Evolutionary conservation across 768 basidiomycete genomes (phyloP).

Genomic region (Lactifluus rugatus): DNA sequence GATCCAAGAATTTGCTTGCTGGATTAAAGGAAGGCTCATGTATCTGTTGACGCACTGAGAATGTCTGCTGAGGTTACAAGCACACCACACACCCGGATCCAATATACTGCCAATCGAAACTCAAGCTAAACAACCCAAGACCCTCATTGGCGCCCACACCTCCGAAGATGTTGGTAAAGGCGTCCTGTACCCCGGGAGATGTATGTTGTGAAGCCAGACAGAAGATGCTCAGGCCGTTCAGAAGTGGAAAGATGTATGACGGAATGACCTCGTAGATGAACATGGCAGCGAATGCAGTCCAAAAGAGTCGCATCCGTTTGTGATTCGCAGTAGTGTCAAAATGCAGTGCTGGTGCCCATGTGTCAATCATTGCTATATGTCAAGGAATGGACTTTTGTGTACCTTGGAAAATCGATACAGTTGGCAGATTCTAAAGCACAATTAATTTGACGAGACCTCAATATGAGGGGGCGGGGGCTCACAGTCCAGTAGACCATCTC

Average conservation of each 20-base stretch:
- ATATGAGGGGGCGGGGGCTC: conserved; percentile 18
- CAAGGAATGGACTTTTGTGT: neutral
- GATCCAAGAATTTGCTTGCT: conserved; percentile 54
- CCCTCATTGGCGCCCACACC: conserved; percentile 61
- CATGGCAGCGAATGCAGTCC: conserved; percentile 41
- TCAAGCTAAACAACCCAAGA: conserved; percentile 47
- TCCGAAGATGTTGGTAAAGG: conserved; percentile 57
- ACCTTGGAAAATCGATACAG: conserved; percentile 54
- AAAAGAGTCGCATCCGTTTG: conserved; percentile 46
- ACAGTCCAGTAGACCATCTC: conserved; percentile 56
- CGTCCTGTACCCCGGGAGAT: conserved; percentile 33
- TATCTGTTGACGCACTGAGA: conserved; percentile 19
- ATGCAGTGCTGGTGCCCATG: conserved; percentile 37
- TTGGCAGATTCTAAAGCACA: conserved; percentile 38
- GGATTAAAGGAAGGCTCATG: conserved; percentile 45
- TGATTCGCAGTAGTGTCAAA: conserved; percentile 35
- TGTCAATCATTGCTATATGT: conserved; percentile 17
- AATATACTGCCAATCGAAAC: conserved; percentile 65
- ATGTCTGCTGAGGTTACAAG: neutral
- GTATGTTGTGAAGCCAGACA: conserved; percentile 49
- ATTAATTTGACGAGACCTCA: neutral
- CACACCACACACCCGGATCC: conserved; percentile 30
- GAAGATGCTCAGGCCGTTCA: conserved; percentile 51
- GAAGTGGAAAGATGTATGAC: conserved; percentile 51
- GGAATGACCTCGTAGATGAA: conserved; percentile 46